phyloP scores from a whole-genome alignment of 805 yeast genomes.

The Brettanomyces bruxellensis region DNA sequence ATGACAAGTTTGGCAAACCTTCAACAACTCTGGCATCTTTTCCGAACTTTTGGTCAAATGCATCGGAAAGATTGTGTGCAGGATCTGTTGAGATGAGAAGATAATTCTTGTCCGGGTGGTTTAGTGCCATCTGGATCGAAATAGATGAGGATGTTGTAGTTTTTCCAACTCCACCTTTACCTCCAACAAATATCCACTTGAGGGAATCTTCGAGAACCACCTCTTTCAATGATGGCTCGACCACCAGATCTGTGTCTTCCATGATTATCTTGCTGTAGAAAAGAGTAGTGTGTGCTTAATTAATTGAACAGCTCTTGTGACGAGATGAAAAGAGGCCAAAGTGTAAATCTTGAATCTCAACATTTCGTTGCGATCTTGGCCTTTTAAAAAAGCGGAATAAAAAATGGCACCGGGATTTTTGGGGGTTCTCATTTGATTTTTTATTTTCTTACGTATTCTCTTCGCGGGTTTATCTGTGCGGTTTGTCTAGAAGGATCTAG shows the following conservation, averaged over 20 bases:
- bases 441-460: too few species aligned
- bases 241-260: conserved; percentile 37
- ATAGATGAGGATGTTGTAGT: conserved; percentile 95
- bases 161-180: conserved; percentile 99
- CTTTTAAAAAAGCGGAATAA: too few species aligned
- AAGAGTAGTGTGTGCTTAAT: too few species aligned
- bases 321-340: too few species aligned
- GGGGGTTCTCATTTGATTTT: too few species aligned
- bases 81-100: conserved; percentile 95
- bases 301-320: too few species aligned
- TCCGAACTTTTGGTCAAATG: conserved; percentile 96
- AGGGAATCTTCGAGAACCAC: conserved; percentile 56
- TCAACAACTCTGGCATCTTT: conserved; percentile 93
- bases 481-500: background rate
- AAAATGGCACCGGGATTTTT: too few species aligned
- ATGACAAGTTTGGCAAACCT: conserved; percentile 78
- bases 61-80: conserved; percentile 95
- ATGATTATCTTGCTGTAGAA: background rate
- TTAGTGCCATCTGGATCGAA: conserved; percentile 85
- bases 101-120: conserved; percentile 72
- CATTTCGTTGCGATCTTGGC: too few species aligned
- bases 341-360: too few species aligned
- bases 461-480: too few species aligned
- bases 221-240: conserved; percentile 66
- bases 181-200: conserved; percentile 98